Evolutionary conservation across 331 rosid species (phyloP).

Genomic region (Rosa hybrid): DNA sequence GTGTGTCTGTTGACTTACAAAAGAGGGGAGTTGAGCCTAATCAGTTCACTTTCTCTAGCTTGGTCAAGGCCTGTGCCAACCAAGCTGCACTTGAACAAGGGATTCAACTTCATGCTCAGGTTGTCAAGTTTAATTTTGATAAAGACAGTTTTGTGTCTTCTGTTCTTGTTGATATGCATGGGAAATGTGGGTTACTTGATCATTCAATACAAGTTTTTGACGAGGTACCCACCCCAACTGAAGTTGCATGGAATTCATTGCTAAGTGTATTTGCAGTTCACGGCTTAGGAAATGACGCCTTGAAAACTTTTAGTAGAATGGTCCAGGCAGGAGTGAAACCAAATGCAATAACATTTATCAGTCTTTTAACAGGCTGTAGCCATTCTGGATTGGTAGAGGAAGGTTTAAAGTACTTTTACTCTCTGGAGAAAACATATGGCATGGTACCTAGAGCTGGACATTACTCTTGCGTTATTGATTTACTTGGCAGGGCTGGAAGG

Average conservation of each 20-base stretch:
- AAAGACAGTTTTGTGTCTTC: slow-evolving; percentile 27
- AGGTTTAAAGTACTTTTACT: slow-evolving; percentile 27
- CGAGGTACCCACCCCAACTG: slow-evolving; percentile 19
- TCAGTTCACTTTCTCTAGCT: too few species aligned
- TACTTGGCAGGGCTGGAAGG: slow-evolving; percentile 35
- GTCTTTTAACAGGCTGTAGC: slow-evolving; percentile 39
- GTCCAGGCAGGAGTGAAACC: slow-evolving; percentile 26
- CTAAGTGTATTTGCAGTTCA: slow-evolving; percentile 31
- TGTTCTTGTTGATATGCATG: slow-evolving; percentile 35
- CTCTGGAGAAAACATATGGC: slow-evolving; percentile 32
- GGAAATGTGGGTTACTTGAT: slow-evolving; percentile 36
- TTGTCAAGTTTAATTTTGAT: slow-evolving; percentile 26
- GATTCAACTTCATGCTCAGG: slow-evolving; percentile 35
- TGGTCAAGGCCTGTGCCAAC: too few species aligned
- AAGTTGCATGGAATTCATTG: slow-evolving; percentile 35
- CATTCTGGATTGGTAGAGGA: slow-evolving; percentile 37
- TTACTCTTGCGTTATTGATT: slow-evolving; percentile 33
- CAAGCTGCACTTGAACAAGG: slow-evolving; percentile 7
- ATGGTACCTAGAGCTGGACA: slow-evolving; percentile 32
- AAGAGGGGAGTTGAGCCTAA: too few species aligned
- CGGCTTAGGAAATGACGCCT: slow-evolving; percentile 33
- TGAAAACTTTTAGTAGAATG: slow-evolving; percentile 27
- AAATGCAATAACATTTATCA: slow-evolving; percentile 29
- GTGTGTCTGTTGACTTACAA: too few species aligned
- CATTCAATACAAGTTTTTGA: slow-evolving; percentile 23